Conservation (phyloP, 495 filamentous ascomycete species). For the Talaromyces trachyspermus region DNA sequence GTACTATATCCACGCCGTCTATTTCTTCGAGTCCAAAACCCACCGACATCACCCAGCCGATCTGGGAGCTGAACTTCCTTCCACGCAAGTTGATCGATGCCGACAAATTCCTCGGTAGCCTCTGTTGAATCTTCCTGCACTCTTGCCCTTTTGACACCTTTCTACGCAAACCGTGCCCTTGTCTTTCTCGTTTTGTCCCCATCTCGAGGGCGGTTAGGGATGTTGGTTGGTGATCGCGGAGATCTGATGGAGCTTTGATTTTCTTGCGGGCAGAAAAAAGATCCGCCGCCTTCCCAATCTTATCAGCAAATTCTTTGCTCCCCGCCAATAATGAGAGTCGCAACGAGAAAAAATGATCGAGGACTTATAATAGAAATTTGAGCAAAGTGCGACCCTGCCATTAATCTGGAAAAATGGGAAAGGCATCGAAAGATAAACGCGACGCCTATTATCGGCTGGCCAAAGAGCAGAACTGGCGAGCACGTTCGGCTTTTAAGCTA, state of each 20-base stretch:
- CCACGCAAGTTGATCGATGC: slow-evolving; percentile 71
- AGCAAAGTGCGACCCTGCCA: no score
- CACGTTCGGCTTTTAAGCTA: slow-evolving; percentile 92
- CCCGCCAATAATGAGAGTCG: slow-evolving; percentile 1
- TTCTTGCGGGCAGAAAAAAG: slow-evolving; percentile 5
- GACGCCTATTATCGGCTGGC: slow-evolving; percentile 96
- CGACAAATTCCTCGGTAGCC: slow-evolving; percentile 14
- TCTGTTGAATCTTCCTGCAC: slow-evolving; percentile 21
- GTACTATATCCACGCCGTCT: slow-evolving; percentile 76
- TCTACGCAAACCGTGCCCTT: slow-evolving; percentile 25
- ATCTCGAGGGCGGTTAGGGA: slow-evolving; percentile 14
- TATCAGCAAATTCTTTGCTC: slow-evolving; percentile 3
- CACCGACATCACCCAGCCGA: slow-evolving; percentile 83
- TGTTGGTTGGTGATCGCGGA: background rate
- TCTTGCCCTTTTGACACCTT: slow-evolving; percentile 44
- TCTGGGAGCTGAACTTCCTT: slow-evolving; percentile 75
- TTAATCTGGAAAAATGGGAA: slow-evolving; percentile 61
- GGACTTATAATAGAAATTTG: no score
- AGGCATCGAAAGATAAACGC: slow-evolving; percentile 97
- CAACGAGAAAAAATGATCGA: background rate
- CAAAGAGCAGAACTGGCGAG: slow-evolving; percentile 98
- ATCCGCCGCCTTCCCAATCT: slow-evolving; percentile 5
- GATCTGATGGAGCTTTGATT: background rate
- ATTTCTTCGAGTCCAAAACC: slow-evolving; percentile 94
- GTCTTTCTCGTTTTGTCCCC: slow-evolving; percentile 43